A percentile compares a stretch with the other conserved stretches of the same genome.
These are phyloP conservation scores for Dioscorea alata DNA, from an alignment of 106 monocot genomes.

Conservation along the genomic window DNA sequence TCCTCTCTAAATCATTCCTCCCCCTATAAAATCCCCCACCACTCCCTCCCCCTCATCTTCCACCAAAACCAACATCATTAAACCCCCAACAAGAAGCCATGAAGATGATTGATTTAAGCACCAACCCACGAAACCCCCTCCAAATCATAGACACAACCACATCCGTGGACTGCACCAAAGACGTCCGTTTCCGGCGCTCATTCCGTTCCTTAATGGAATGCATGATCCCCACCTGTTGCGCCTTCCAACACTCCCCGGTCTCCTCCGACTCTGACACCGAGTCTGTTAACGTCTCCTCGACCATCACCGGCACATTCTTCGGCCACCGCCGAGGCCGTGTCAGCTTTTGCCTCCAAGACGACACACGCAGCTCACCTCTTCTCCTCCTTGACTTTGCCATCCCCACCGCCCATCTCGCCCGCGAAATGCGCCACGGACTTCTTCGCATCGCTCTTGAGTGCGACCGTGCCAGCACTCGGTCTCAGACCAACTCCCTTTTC, in stretches of 20 bases:
- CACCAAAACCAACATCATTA: no score
- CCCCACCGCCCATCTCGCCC: conserved; percentile 52
- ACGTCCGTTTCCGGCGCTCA: conserved; percentile 36
- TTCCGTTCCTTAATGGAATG: conserved; percentile 50
- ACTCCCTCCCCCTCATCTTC: no score
- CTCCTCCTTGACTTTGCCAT: conserved; percentile 21
- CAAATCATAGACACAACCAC: conserved; percentile 52
- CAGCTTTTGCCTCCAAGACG: conserved; percentile 55
- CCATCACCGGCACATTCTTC: conserved; percentile 61
- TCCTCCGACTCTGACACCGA: neutral
- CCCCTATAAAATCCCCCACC: no score
- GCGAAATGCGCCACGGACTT: conserved; percentile 62
- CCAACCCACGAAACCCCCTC: conserved; percentile 22
- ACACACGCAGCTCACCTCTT: conserved; percentile 36
- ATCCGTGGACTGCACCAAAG: conserved; percentile 59
- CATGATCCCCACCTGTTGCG: conserved; percentile 41
- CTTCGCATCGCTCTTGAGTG: conserved; percentile 64
- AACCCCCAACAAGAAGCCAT: conserved; percentile 2
- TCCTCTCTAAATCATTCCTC: no score
- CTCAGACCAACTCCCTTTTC: conserved; percentile 14
- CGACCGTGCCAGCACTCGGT: neutral
- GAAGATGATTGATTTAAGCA: conserved; percentile 47
- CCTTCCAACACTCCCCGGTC: conserved; percentile 15
- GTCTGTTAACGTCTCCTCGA: conserved; percentile 1
- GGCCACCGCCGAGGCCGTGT: conserved; percentile 51